These are phyloP conservation scores for Cenococcum geophilum DNA, from an alignment of 495 filamentous ascomycete genomes.

Conservation along the genomic window DNA sequence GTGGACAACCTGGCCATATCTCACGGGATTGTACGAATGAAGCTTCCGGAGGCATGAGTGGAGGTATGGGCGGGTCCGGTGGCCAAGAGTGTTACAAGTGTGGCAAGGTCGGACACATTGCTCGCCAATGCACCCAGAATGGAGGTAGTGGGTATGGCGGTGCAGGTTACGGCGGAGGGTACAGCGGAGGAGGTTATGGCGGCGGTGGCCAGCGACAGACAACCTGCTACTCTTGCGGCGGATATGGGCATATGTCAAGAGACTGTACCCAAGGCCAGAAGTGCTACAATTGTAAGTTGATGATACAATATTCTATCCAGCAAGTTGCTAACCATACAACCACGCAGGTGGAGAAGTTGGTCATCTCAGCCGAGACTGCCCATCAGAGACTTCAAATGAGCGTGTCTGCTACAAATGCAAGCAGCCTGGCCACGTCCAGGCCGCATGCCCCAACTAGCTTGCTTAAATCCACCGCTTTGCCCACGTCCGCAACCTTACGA, in stretches of 20 bases:
- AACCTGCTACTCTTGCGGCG: conserved; percentile 96
- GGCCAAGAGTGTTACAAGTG: conserved; percentile 98
- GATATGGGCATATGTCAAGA: conserved; percentile 91
- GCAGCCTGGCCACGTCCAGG: conserved; percentile 93
- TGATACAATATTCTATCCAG: conserved; percentile 10
- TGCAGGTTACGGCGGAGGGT: conserved; percentile 40
- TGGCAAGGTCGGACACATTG: conserved; percentile 93
- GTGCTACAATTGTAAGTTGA: conserved; percentile 90
- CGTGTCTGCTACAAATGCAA: conserved; percentile 99
- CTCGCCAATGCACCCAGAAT: conserved; percentile 81
- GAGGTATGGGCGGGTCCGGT: conserved; percentile 42
- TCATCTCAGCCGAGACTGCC: conserved; percentile 92
- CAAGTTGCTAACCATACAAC: conserved; percentile 28
- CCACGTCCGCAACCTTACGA: neutral
- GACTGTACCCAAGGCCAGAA: conserved; percentile 99
- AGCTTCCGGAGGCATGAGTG: conserved; percentile 46
- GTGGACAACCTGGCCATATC: conserved; percentile 81
- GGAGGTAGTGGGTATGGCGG: conserved; percentile 41
- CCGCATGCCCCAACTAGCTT: conserved; percentile 71
- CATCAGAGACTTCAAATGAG: conserved; percentile 79
- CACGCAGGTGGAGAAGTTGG: conserved; percentile 69
- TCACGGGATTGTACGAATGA: conserved; percentile 78
- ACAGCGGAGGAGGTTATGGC: conserved; percentile 48
- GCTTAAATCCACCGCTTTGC: neutral
- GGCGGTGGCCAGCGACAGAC: conserved; percentile 53